Conservation (phyloP, 352 stramenopile genomes). For the Elongisporangium undulatum region DNA sequence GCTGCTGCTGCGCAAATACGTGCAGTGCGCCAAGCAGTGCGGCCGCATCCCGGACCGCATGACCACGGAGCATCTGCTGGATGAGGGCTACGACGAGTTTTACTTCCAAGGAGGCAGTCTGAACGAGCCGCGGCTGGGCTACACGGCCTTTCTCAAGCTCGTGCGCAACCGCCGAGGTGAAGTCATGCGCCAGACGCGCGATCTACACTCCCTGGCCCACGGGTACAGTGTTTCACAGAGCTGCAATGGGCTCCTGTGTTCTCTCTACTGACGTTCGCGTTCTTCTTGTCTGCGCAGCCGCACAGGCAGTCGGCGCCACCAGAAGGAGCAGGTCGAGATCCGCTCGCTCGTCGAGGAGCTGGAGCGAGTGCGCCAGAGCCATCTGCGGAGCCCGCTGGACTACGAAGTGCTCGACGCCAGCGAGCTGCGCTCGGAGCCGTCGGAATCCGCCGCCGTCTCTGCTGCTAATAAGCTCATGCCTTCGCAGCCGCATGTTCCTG, state of each 20-base stretch:
- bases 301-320: constrained; percentile 12
- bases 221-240: constrained; percentile 9
- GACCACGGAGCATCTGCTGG: constrained; percentile 57
- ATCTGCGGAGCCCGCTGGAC: constrained; percentile 10
- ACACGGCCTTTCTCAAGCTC: constrained; percentile 61
- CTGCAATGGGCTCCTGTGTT: not conserved
- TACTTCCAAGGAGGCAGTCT: constrained; percentile 57
- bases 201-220: constrained; percentile 8
- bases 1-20: constrained; percentile 52
- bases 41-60: constrained; percentile 33
- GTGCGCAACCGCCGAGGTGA: constrained; percentile 63
- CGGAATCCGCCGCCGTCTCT: constrained; percentile 12
- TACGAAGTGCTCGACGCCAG: constrained; percentile 14
- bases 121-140: constrained; percentile 47
- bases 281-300: constrained; percentile 5
- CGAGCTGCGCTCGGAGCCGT: constrained; percentile 3
- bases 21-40: constrained; percentile 50
- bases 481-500: not conserved
- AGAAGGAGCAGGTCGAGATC: constrained; percentile 57
- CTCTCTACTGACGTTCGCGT: not conserved
- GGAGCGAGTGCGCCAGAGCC: constrained; percentile 36
- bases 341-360: constrained; percentile 47
- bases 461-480: constrained; percentile 12
- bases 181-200: constrained; percentile 20
- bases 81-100: constrained; percentile 67